Conservation (phyloP, 169 alveolate genomes). For the Plasmodium malariae region DNA sequence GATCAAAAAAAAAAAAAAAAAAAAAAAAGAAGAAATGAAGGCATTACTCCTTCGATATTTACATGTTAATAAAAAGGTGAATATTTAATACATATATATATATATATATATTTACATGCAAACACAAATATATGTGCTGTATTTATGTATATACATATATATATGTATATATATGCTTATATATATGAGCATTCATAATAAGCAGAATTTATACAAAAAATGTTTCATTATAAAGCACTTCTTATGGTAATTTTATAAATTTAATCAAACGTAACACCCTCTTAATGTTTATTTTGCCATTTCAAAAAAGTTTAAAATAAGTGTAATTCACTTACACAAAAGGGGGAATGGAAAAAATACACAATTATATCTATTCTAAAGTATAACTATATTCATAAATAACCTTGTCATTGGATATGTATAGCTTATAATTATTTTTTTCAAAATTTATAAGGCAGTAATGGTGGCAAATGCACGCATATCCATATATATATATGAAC, state of each 20-base stretch:
- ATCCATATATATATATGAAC: too few relatives aligned
- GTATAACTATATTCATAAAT: too few relatives aligned
- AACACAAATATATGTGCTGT: constrained; percentile 1
- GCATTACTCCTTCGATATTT: background rate
- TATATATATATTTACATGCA: background rate
- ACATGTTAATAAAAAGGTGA: background rate
- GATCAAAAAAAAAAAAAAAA: too few relatives aligned
- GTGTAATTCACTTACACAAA: background rate
- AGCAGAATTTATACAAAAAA: background rate
- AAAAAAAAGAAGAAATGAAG: background rate
- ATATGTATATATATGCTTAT: background rate
- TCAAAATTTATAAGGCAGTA: too few relatives aligned
- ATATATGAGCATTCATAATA: background rate
- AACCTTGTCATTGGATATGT: too few relatives aligned
- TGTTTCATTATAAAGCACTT: background rate
- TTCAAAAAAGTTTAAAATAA: background rate
- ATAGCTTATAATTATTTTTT: too few relatives aligned
- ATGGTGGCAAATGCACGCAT: too few relatives aligned
- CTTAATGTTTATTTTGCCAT: background rate
- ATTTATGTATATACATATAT: background rate
- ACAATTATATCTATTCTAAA: too few relatives aligned
- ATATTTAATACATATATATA: background rate
- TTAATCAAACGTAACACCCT: background rate
- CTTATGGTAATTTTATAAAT: too few relatives aligned
- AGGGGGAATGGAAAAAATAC: too few relatives aligned